These are phyloP conservation scores for Epichloe coenophiala DNA, from an alignment of 2,329 filamentous ascomycete genomes.

Conservation along the genomic window DNA sequence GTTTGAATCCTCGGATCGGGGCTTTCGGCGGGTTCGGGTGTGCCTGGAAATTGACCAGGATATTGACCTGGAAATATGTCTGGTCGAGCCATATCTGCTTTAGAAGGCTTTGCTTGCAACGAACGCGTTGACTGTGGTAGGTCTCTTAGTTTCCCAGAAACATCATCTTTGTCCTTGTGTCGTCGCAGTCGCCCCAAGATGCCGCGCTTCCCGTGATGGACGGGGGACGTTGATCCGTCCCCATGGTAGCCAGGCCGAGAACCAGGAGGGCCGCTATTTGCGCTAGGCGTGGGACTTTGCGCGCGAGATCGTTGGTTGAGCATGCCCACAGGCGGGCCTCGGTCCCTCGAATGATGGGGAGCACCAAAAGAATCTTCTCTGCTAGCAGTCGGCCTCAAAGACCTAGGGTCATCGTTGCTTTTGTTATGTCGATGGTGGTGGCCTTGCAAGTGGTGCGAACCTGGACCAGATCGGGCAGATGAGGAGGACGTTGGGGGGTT, in stretches of 20 bases:
- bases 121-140: slow-evolving; percentile 40
- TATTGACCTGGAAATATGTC: slow-evolving; percentile 23
- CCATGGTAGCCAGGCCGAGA: slow-evolving; percentile 30
- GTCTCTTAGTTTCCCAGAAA: slow-evolving; percentile 29
- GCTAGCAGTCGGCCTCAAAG: slow-evolving; percentile 58
- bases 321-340: slow-evolving; percentile 31
- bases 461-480: slow-evolving; percentile 44
- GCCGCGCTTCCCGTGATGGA: slow-evolving; percentile 36
- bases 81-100: slow-evolving; percentile 28
- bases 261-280: slow-evolving; percentile 42
- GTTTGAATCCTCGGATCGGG: slow-evolving; percentile 15
- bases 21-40: slow-evolving; percentile 16
- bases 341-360: slow-evolving; percentile 35
- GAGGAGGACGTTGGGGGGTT: slow-evolving; percentile 48
- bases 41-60: slow-evolving; percentile 16
- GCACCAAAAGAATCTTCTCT: slow-evolving; percentile 50
- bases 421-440: slow-evolving; percentile 56
- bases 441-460: slow-evolving; percentile 50
- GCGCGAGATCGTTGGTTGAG: slow-evolving; percentile 44
- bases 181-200: slow-evolving; percentile 36
- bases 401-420: slow-evolving; percentile 52
- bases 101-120: slow-evolving; percentile 36
- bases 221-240: slow-evolving; percentile 44
- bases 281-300: slow-evolving; percentile 71
- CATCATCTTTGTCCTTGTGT: slow-evolving; percentile 43